Evolutionary conservation across 805 yeast species (phyloP).

Genomic region (Saturnispora sekii): DNA sequence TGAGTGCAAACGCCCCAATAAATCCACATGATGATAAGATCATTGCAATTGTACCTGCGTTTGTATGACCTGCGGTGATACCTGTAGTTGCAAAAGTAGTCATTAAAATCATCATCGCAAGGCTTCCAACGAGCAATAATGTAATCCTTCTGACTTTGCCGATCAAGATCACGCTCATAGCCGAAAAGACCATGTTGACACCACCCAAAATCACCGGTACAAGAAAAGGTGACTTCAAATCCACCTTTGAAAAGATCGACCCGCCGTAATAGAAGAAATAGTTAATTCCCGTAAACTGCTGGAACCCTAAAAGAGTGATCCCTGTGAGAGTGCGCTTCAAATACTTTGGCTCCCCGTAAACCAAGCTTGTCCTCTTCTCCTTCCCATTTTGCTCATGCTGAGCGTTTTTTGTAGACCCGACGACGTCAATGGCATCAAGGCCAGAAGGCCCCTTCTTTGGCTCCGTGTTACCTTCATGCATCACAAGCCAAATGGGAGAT

Average conservation of each 20-base stretch:
- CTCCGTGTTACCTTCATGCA: conserved; percentile 2
- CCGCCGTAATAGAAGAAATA: conserved; percentile 61
- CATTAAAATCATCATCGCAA: conserved; percentile 43
- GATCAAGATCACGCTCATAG: conserved; percentile 37
- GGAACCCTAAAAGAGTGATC: conserved; percentile 22
- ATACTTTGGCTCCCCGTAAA: conserved; percentile 25
- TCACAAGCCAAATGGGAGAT: conserved; percentile 25
- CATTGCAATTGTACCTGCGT: conserved; percentile 44
- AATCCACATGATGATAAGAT: conserved; percentile 46
- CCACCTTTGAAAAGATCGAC: conserved; percentile 42
- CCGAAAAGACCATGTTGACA: conserved; percentile 46
- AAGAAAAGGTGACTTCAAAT: conserved; percentile 42
- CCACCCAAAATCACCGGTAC: conserved; percentile 47
- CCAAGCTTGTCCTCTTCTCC: conserved; percentile 2
- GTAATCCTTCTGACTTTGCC: conserved; percentile 39
- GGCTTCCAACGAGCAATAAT: conserved; percentile 39
- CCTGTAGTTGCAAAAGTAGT: conserved; percentile 49
- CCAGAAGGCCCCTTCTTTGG: conserved; percentile 18
- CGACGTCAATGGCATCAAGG: conserved; percentile 5
- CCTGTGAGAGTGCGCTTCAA: conserved; percentile 24
- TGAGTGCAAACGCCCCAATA: conserved; percentile 54
- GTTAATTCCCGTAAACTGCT: conserved; percentile 56
- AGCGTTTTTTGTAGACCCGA: background rate
- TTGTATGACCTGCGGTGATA: conserved; percentile 28
- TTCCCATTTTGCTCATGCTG: background rate